These are phyloP conservation scores for Periconia sp. DNA, from an alignment of 2,329 filamentous ascomycete species.

Conservation along the genomic window DNA sequence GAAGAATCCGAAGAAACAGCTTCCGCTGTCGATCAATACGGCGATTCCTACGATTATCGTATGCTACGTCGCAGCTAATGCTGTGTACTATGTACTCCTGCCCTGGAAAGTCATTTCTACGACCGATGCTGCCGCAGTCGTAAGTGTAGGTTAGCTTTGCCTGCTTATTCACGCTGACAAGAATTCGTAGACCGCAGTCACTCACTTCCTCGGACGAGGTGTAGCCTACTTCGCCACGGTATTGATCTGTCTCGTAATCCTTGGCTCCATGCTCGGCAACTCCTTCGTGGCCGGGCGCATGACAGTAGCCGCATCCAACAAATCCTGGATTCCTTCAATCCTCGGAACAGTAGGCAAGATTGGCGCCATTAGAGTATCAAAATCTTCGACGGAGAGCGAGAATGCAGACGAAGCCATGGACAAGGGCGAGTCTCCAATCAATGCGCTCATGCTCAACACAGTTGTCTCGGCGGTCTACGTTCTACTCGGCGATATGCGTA, in stretches of 20 bases:
- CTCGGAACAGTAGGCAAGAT: constrained; percentile 38
- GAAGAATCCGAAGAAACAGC: constrained; percentile 42
- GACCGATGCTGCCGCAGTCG: constrained; percentile 69
- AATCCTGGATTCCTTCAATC: constrained; percentile 35
- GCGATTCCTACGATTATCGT: constrained; percentile 66
- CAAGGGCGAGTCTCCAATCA: constrained; percentile 45
- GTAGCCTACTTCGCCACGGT: constrained; percentile 58
- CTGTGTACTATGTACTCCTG: constrained; percentile 67
- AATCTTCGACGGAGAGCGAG: constrained; percentile 9
- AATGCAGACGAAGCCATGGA: constrained; percentile 32
- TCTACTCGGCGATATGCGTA: constrained; percentile 66
- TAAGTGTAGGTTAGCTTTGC: constrained; percentile 41
- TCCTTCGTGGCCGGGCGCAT: constrained; percentile 69
- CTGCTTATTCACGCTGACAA: neutral
- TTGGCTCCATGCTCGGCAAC: constrained; percentile 67
- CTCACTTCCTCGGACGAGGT: constrained; percentile 61
- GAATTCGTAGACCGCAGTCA: constrained; percentile 35
- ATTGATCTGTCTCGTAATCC: constrained; percentile 67
- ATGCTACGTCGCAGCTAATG: constrained; percentile 66
- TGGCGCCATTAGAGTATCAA: constrained; percentile 31
- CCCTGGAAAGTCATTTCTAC: constrained; percentile 65
- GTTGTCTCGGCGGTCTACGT: constrained; percentile 63
- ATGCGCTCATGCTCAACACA: constrained; percentile 41
- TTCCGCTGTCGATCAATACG: constrained; percentile 67
- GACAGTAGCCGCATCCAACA: constrained; percentile 62